These are phyloP conservation scores for Syncephalastrum contaminatum DNA, from an alignment of 371 early-diverging fungal genomes.

Conservation along the genomic window DNA sequence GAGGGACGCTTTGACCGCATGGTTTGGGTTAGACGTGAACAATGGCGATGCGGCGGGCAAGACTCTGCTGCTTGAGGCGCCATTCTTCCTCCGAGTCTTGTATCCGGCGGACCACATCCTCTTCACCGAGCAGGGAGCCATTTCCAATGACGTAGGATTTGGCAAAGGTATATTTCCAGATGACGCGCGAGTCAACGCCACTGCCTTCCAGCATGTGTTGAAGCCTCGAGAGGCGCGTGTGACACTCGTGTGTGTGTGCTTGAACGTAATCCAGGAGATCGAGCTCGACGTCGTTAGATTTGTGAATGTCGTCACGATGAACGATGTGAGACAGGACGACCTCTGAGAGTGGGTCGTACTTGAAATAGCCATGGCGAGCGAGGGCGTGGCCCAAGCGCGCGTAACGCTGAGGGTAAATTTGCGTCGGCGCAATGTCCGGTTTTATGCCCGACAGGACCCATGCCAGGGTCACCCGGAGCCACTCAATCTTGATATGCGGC, in stretches of 20 bases:
- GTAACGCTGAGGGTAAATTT: constrained; percentile 36
- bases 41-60: constrained; percentile 16
- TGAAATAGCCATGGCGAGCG: constrained; percentile 32
- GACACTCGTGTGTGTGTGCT: constrained; percentile 43
- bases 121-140: constrained; percentile 37
- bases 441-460: constrained; percentile 39
- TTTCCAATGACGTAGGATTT: constrained; percentile 40
- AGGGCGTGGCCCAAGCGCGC: constrained; percentile 20
- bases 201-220: constrained; percentile 45
- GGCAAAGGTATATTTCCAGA: constrained; percentile 52
- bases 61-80: constrained; percentile 28
- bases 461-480: constrained; percentile 39
- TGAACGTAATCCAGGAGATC: constrained; percentile 31
- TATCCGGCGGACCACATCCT: constrained; percentile 46
- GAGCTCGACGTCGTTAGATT: constrained; percentile 9
- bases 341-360: constrained; percentile 42
- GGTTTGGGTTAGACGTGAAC: background rate
- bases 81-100: constrained; percentile 48
- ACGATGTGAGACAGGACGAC: constrained; percentile 37
- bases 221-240: constrained; percentile 34
- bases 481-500: constrained; percentile 26
- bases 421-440: constrained; percentile 18
- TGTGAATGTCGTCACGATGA: constrained; percentile 8
- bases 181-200: constrained; percentile 39
- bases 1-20: no score